Evolutionary conservation across 2,329 filamentous ascomycete species (phyloP).

Genomic region (Trichoderma endophyticum): DNA sequence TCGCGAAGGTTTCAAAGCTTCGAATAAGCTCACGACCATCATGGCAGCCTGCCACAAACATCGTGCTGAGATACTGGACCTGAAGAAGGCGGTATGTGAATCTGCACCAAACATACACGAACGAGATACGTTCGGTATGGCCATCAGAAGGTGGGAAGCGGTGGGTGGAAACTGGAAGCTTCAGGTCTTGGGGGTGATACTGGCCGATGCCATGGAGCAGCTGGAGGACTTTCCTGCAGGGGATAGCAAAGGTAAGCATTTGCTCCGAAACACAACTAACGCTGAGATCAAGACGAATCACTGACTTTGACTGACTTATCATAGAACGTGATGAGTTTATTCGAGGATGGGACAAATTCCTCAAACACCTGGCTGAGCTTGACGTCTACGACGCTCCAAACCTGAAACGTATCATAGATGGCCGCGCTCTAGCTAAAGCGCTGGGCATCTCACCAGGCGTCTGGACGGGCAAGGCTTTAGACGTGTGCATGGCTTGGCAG

Average conservation of each 20-base stretch:
- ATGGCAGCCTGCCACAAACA: conserved; percentile 64
- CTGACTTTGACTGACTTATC: not conserved
- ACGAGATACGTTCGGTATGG: conserved; percentile 69
- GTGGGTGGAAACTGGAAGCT: conserved; percentile 63
- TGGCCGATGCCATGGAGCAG: conserved; percentile 57
- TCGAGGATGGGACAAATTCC: conserved; percentile 50
- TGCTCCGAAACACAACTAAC: too few relatives aligned
- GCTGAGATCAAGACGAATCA: not conserved
- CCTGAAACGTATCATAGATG: conserved; percentile 67
- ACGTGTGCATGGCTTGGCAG: conserved; percentile 84
- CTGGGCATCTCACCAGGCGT: conserved; percentile 69
- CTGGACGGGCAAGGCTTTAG: conserved; percentile 81
- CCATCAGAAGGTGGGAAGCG: conserved; percentile 67
- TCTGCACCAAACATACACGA: conserved; percentile 45
- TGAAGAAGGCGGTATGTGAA: conserved; percentile 55
- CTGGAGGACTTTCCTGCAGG: conserved; percentile 32
- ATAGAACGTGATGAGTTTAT: conserved; percentile 47
- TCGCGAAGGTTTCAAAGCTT: conserved; percentile 73
- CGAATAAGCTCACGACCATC: conserved; percentile 71
- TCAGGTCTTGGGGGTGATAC: conserved; percentile 65
- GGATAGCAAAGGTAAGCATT: not conserved
- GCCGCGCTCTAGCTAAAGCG: conserved; percentile 65
- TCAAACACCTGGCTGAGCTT: conserved; percentile 53
- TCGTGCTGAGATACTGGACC: conserved; percentile 56
- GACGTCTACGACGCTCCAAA: conserved; percentile 57